These are phyloP conservation scores for Immersiporthe knoxdaviesiana DNA, from an alignment of 2,329 filamentous ascomycete species.

Conservation along the genomic window DNA sequence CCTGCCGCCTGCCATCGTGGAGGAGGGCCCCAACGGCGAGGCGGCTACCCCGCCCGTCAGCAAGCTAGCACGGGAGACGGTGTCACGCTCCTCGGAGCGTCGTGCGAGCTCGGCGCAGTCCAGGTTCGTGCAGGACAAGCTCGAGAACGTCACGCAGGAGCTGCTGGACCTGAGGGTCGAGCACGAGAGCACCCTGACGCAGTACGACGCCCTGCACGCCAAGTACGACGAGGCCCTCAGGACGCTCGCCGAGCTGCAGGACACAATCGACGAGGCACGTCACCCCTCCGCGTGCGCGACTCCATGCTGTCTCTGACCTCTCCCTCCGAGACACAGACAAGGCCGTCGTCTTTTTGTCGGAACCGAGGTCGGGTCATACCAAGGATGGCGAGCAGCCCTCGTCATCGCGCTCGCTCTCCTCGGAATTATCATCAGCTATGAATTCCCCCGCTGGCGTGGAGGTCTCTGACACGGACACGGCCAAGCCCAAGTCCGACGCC, in stretches of 20 bases:
- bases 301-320: slow-evolving; percentile 59
- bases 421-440: slow-evolving; percentile 87
- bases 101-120: slow-evolving; percentile 75
- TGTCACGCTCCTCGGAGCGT: slow-evolving; percentile 42
- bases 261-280: slow-evolving; percentile 77
- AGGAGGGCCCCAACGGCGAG: slow-evolving; percentile 39
- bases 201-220: slow-evolving; percentile 78
- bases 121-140: slow-evolving; percentile 86
- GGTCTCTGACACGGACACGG: slow-evolving; percentile 62
- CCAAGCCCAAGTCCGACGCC: slow-evolving; percentile 44
- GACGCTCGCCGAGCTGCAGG: slow-evolving; percentile 81
- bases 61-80: slow-evolving; percentile 30
- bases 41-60: slow-evolving; percentile 41
- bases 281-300: slow-evolving; percentile 61
- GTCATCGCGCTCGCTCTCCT: slow-evolving; percentile 89
- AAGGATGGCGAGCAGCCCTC: slow-evolving; percentile 70
- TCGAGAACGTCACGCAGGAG: slow-evolving; percentile 89
- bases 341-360: slow-evolving; percentile 82
- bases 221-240: slow-evolving; percentile 92
- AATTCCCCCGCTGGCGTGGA: slow-evolving; percentile 71
- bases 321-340: slow-evolving; percentile 52
- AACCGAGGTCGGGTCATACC: slow-evolving; percentile 70
- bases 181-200: slow-evolving; percentile 80
- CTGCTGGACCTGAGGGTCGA: slow-evolving; percentile 87
- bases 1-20: slow-evolving; percentile 26